Percentiles rank a stretch among this genome's conserved stretches.
Evolutionary conservation across 2,329 filamentous ascomycete species (phyloP).

Genomic region (Aspergillus alliaceus): DNA sequence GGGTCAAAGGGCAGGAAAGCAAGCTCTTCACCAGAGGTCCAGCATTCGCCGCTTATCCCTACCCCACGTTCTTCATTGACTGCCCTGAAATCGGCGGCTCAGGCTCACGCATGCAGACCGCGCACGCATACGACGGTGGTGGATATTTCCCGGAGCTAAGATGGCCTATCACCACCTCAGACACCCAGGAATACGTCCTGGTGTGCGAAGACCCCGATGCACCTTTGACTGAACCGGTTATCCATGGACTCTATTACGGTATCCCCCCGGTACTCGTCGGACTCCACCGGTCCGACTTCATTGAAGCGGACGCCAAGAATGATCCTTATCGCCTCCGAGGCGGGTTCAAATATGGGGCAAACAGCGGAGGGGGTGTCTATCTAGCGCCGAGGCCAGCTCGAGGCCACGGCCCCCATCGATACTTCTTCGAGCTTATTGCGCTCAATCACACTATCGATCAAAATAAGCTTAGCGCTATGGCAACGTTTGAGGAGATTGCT

Average conservation of each 20-base stretch:
- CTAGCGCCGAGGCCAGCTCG: constrained; percentile 48
- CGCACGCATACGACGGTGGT: constrained; percentile 15
- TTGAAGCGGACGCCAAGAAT: constrained; percentile 22
- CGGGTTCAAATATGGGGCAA: constrained; percentile 51
- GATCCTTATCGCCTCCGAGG: constrained; percentile 28
- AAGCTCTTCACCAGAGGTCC: constrained; percentile 29
- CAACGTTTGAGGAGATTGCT: constrained; percentile 46
- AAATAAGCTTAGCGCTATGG: constrained; percentile 36
- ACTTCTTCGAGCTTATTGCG: constrained; percentile 53
- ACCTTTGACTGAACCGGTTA: constrained; percentile 46
- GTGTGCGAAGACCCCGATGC: constrained; percentile 51
- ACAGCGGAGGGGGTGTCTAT: constrained; percentile 43
- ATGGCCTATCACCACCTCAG: constrained; percentile 39
- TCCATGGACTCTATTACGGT: constrained; percentile 47
- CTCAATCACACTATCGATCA: constrained; percentile 46
- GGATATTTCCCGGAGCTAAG: constrained; percentile 43
- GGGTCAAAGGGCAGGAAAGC: constrained; percentile 17
- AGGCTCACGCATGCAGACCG: constrained; percentile 11
- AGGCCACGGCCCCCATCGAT: constrained; percentile 55
- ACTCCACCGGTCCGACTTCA: constrained; percentile 41
- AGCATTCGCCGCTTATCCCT: constrained; percentile 19
- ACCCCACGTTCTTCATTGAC: constrained; percentile 21
- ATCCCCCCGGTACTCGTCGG: constrained; percentile 40
- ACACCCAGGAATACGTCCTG: constrained; percentile 49
- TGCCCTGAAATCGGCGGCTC: constrained; percentile 20